These are phyloP conservation scores for Alternaria hordeiaustralica DNA, from an alignment of 2,329 filamentous ascomycete genomes.

Conservation along the genomic window DNA sequence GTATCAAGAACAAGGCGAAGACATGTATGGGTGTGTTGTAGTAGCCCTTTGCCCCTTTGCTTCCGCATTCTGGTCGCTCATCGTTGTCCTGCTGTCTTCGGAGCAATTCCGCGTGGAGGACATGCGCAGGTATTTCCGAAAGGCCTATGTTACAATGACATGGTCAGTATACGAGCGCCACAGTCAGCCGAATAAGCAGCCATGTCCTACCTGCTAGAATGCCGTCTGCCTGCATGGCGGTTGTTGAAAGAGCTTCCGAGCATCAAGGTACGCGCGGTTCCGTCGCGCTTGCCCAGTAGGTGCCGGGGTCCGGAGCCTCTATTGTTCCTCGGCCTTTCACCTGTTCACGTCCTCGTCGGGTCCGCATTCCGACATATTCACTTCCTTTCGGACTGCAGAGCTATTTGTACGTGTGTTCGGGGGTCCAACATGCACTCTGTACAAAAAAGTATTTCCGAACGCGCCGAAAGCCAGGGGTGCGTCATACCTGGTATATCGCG, in stretches of 20 bases:
- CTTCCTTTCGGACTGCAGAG: neutral
- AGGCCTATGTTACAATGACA: slow-evolving; percentile 23
- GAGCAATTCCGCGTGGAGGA: slow-evolving; percentile 58
- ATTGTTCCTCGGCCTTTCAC: slow-evolving; percentile 22
- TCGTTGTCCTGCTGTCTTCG: slow-evolving; percentile 55
- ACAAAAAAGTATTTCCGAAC: neutral
- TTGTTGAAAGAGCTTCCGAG: slow-evolving; percentile 15
- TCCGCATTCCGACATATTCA: neutral
- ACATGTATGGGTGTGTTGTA: slow-evolving; percentile 66
- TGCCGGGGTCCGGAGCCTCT: slow-evolving; percentile 24
- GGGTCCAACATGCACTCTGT: neutral
- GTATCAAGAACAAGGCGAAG: slow-evolving; percentile 63
- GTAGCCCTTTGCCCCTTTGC: slow-evolving; percentile 51
- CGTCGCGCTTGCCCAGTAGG: slow-evolving; percentile 13
- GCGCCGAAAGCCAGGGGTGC: slow-evolving; percentile 16
- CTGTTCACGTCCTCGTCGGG: neutral
- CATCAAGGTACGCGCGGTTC: slow-evolving; percentile 8
- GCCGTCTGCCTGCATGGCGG: slow-evolving; percentile 26
- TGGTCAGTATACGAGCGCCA: slow-evolving; percentile 21
- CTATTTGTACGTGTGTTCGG: slow-evolving; percentile 3
- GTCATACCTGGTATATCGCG: neutral
- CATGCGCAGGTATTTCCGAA: slow-evolving; percentile 48
- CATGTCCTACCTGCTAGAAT: slow-evolving; percentile 27
- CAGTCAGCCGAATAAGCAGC: neutral
- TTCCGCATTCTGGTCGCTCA: slow-evolving; percentile 59